A percentile compares a stretch with the other conserved stretches of the same genome.
These are phyloP conservation scores for Turritis glabra DNA, from an alignment of 345 rosid species.

Conservation along the genomic window DNA sequence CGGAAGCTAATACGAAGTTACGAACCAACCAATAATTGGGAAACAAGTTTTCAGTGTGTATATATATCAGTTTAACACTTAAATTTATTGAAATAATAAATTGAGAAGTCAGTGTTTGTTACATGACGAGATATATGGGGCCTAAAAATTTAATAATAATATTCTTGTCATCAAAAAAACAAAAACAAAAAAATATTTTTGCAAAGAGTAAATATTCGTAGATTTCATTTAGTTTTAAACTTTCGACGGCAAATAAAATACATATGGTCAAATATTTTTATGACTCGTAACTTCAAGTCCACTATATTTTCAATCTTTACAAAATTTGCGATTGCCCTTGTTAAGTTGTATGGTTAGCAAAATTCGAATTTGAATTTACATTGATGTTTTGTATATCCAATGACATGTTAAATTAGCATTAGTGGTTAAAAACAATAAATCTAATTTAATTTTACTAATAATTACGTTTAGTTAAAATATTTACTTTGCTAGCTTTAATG, in stretches of 20 bases:
- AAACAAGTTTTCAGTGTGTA: neutral
- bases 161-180: neutral
- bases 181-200: neutral
- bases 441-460: neutral
- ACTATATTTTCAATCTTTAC: neutral
- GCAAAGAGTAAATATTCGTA: neutral
- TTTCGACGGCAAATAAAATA: slow-evolving; percentile 1
- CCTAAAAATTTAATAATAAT: neutral
- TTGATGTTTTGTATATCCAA: neutral
- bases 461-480: neutral
- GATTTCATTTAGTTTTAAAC: neutral
- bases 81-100: slow-evolving; percentile 1
- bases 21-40: neutral
- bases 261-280: neutral
- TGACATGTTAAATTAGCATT: neutral
- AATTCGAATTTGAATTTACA: neutral
- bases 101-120: neutral
- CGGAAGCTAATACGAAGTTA: neutral
- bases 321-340: neutral
- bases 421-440: neutral
- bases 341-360: neutral
- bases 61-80: neutral
- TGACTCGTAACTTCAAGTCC: neutral
- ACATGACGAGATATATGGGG: neutral
- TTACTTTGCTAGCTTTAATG: neutral